Evolutionary conservation across 2,329 filamentous ascomycete genomes (phyloP).

Genomic region (Neurospora sp.): DNA sequence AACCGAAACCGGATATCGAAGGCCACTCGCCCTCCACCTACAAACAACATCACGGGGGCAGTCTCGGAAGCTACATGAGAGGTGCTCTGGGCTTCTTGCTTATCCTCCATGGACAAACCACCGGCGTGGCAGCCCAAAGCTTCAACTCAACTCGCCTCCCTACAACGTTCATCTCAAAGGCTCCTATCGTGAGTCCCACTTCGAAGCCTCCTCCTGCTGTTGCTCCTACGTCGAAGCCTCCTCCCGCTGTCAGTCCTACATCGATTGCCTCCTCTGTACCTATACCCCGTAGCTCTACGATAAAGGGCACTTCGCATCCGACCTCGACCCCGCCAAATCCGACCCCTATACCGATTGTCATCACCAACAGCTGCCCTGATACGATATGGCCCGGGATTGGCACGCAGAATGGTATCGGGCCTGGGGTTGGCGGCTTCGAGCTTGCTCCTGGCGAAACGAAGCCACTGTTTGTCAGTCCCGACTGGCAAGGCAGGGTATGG

Average conservation of each 20-base stretch:
- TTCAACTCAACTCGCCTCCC: not conserved
- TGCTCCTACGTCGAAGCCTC: not conserved
- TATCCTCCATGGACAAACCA: not conserved
- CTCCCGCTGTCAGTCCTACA: not conserved
- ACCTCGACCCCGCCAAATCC: not conserved
- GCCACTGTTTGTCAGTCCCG: slow-evolving; percentile 54
- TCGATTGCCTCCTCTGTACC: not conserved
- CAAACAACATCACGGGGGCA: not conserved
- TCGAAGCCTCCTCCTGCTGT: not conserved
- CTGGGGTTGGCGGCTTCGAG: slow-evolving; percentile 58
- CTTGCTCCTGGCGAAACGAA: slow-evolving; percentile 47
- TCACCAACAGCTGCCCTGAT: slow-evolving; percentile 63
- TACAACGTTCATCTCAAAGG: not conserved
- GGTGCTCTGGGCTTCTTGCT: not conserved
- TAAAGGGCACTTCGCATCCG: not conserved
- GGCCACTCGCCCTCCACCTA: not conserved
- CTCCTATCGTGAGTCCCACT: not conserved
- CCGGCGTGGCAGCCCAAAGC: not conserved
- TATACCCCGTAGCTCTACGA: not conserved
- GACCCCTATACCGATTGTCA: slow-evolving; percentile 43
- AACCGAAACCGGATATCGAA: not conserved
- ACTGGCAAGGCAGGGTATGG: slow-evolving; percentile 79
- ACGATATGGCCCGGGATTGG: slow-evolving; percentile 68
- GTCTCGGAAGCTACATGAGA: not conserved
- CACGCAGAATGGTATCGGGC: slow-evolving; percentile 61